Conservation (phyloP, 164 flowering plant species). For the Vitis rupestris region DNA sequence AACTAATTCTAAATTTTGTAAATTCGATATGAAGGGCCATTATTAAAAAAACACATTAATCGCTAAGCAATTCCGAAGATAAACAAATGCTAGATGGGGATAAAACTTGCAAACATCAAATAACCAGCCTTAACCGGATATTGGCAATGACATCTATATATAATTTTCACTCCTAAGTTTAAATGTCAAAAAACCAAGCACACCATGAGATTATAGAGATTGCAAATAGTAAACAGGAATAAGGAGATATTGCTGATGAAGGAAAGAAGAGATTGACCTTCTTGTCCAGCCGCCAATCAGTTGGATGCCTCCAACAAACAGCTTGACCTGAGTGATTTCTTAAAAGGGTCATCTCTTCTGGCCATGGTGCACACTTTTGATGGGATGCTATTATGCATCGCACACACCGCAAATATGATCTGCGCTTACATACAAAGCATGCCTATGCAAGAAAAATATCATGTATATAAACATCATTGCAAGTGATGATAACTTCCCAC, state of each 20-base stretch:
- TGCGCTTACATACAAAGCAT: slow-evolving; percentile 74
- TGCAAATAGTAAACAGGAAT: background rate
- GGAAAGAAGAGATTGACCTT: slow-evolving; percentile 85
- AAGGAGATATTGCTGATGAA: slow-evolving; percentile 14
- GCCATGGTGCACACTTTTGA: slow-evolving; percentile 80
- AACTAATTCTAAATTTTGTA: too few species aligned
- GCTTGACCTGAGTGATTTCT: slow-evolving; percentile 48
- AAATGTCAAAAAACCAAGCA: too few species aligned
- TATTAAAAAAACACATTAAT: too few species aligned
- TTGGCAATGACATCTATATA: too few species aligned
- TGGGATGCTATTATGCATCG: slow-evolving; percentile 75
- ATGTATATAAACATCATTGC: background rate
- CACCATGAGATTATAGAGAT: too few species aligned
- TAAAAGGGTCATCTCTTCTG: slow-evolving; percentile 52
- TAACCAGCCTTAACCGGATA: too few species aligned
- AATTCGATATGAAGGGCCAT: too few species aligned
- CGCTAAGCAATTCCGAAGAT: too few species aligned
- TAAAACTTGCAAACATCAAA: too few species aligned
- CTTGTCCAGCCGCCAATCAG: slow-evolving; percentile 68
- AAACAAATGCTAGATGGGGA: too few species aligned
- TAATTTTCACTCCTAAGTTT: too few species aligned
- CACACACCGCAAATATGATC: slow-evolving; percentile 63
- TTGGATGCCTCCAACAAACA: slow-evolving; percentile 89
- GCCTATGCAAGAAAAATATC: slow-evolving; percentile 36
- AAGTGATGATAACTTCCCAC: background rate